Evolutionary conservation across 768 basidiomycete species (phyloP).

Genomic region (Pisolithus microcarpus): DNA sequence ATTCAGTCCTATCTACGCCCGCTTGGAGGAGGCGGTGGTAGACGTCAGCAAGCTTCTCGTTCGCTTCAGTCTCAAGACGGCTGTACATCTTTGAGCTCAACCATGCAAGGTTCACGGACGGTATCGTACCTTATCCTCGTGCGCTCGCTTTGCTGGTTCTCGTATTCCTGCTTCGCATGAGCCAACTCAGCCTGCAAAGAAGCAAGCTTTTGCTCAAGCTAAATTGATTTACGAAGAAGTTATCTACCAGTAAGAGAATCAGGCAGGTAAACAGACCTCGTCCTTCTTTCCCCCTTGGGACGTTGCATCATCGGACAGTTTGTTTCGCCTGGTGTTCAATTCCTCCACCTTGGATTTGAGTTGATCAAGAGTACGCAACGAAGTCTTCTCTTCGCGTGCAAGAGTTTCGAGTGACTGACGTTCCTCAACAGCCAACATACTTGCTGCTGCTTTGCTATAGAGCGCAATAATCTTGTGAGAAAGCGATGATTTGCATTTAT

Average conservation of each 20-base stretch:
- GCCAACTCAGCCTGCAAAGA: constrained; percentile 55
- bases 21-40: constrained; percentile 85
- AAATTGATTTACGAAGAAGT: constrained; percentile 12
- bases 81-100: constrained; percentile 32
- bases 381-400: constrained; percentile 74
- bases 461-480: background rate
- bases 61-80: constrained; percentile 83
- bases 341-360: constrained; percentile 65
- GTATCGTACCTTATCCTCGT: constrained; percentile 62
- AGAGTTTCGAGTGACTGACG: constrained; percentile 80
- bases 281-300: constrained; percentile 44
- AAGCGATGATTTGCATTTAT: background rate
- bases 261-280: constrained; percentile 39
- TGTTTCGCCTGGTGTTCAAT: constrained; percentile 49
- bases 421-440: constrained; percentile 75
- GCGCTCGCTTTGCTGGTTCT: constrained; percentile 80
- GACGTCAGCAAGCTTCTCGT: constrained; percentile 81
- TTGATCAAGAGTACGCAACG: constrained; percentile 54
- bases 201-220: constrained; percentile 56
- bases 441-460: constrained; percentile 70
- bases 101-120: background rate
- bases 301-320: constrained; percentile 47
- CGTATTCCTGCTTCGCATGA: constrained; percentile 65
- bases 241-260: background rate
- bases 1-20: constrained; percentile 81